Evolutionary conservation across 257 asterid species (phyloP), one percentile per base, ranked within the genome.

Genomic region (Solanum chiquidenum): DNA sequence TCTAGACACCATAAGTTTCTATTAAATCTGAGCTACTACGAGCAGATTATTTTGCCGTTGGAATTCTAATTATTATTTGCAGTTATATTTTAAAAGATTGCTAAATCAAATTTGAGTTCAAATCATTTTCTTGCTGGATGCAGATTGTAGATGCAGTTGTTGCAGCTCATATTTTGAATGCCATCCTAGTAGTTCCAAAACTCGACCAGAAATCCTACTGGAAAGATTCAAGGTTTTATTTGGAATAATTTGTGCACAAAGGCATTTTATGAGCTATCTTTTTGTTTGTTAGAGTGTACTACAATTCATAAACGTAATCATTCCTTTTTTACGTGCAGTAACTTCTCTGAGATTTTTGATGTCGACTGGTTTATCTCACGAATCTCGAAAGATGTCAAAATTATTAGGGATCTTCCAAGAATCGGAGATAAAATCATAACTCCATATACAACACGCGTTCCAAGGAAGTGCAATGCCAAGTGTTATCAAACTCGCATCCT

Each of bases 121-220:
- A 34, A 31, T 31, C 85, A 44, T 5, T n/a, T 60, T 21, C 85
- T 25, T 73, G 75, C 40, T 80, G 90, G 46, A 75, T 73, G 83
- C 94, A 95, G 98, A 95, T 95, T 86, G 93, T 92, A 73, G 98
- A 95, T 92, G 96, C 96, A 40, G 96, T 95, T 55, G 98, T 94
- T 83, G 94, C 95, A 27, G 96, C 98, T 31, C 90, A 93, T 89
- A 94, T 95, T 88, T 91, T 95, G 93, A 95, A 93, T 75, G 95
- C 98, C 14, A 86, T 93, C 83, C 95, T 95, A 55, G 93, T 95
- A 29, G 92, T 95, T 77, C 98, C 98, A 74, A 93, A 87, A 84
- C 90, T 95, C 69, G 98, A 95, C 89, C 93, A 93, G 33, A 90
- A 91, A n/a, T 95, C 98, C 49, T 95, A 90, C 93, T 95, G 98